Percentiles rank a stretch among this genome's conserved stretches.
phyloP scores from a whole-genome alignment of 305 asterid genomes.

The Plantago coronopus region DNA sequence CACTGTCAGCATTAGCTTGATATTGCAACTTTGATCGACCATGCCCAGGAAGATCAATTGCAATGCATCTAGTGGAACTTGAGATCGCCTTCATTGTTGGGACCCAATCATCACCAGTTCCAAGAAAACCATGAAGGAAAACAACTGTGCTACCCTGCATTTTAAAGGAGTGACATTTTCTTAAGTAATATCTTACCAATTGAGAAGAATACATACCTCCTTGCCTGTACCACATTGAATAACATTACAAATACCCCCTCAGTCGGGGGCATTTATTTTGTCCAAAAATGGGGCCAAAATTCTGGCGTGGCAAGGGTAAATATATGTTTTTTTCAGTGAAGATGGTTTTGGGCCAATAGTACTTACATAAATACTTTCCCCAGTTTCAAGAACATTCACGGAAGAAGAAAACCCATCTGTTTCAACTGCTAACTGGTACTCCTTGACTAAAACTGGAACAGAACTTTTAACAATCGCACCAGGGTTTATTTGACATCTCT shows the following conservation, averaged over 20 bases:
- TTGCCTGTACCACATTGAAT: not conserved
- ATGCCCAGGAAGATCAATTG: slow-evolving; percentile 95
- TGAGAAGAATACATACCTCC: not conserved
- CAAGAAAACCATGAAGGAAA: slow-evolving; percentile 95
- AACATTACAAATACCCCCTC: no score
- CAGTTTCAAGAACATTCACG: slow-evolving; percentile 61
- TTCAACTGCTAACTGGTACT: slow-evolving; percentile 52
- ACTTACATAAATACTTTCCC: slow-evolving; percentile 61
- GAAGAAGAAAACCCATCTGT: slow-evolving; percentile 47
- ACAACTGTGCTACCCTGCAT: slow-evolving; percentile 61
- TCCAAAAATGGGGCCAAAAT: no score
- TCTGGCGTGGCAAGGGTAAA: not conserved
- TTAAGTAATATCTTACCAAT: not conserved
- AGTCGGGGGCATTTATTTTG: no score
- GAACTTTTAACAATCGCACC: slow-evolving; percentile 44
- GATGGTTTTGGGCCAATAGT: not conserved
- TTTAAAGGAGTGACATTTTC: not conserved
- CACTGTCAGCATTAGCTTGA: slow-evolving; percentile 22
- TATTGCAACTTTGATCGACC: slow-evolving; percentile 61
- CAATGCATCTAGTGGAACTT: slow-evolving; percentile 66
- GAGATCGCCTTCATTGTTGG: slow-evolving; percentile 86
- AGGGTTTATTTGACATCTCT: slow-evolving; percentile 50
- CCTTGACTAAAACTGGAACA: slow-evolving; percentile 36
- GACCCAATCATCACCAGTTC: slow-evolving; percentile 76
- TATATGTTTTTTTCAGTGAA: not conserved